Evolutionary conservation across 345 rosid species (phyloP).

Genomic region (Alliaria petiolata): DNA sequence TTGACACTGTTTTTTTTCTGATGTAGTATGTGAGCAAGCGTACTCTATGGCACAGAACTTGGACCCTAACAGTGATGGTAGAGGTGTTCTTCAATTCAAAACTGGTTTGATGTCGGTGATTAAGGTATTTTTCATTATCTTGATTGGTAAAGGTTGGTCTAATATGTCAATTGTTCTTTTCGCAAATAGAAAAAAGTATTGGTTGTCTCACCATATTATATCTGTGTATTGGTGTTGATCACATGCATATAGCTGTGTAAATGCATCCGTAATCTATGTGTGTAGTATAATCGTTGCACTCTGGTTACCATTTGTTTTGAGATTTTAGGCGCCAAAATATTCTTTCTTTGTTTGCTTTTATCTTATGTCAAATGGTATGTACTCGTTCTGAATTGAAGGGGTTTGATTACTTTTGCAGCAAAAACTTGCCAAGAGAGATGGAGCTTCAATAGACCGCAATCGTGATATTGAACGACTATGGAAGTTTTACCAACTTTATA

Average conservation of each 20-base stretch:
- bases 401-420: slow-evolving; percentile 61
- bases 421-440: slow-evolving; percentile 91
- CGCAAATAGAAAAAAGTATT: background rate
- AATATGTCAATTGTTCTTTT: background rate
- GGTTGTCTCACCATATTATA: slow-evolving; percentile 1
- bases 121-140: slow-evolving; percentile 47
- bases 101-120: slow-evolving; percentile 95
- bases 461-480: slow-evolving; percentile 81
- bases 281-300: background rate
- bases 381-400: background rate
- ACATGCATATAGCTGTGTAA: background rate
- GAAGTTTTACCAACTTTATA: slow-evolving; percentile 77
- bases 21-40: slow-evolving; percentile 95
- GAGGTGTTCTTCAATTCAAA: slow-evolving; percentile 99
- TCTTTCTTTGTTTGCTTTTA: background rate
- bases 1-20: slow-evolving; percentile 1
- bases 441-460: slow-evolving; percentile 64
- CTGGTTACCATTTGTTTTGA: background rate
- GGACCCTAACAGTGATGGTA: slow-evolving; percentile 93
- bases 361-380: slow-evolving; percentile 4
- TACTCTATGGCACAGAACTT: slow-evolving; percentile 88
- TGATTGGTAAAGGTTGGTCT: background rate
- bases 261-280: background rate
- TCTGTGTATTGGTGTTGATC: background rate
- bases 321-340: background rate